These are phyloP conservation scores for Berberis vulgaris DNA, from an alignment of 164 flowering plant species.

Conservation along the genomic window DNA sequence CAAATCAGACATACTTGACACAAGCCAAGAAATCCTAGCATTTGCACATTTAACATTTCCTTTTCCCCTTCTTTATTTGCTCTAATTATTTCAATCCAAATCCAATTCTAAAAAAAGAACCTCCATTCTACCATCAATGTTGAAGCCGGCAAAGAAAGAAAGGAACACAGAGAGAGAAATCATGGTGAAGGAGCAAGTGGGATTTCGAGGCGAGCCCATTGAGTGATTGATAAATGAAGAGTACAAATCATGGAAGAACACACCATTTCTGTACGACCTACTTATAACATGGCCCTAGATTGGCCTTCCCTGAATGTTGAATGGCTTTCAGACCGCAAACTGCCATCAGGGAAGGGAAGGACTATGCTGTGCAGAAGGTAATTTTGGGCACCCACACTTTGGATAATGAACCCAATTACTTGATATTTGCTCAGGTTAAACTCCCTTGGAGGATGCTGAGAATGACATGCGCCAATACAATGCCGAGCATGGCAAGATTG, in stretches of 20 bases:
- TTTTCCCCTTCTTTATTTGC: too few relatives aligned
- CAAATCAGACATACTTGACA: too few relatives aligned
- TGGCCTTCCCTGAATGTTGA: conserved; percentile 97
- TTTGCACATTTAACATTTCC: too few relatives aligned
- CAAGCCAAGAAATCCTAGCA: too few relatives aligned
- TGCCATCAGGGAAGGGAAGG: conserved; percentile 89
- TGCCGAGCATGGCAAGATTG: too few relatives aligned
- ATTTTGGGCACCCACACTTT: conserved; percentile 90
- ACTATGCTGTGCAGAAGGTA: conserved; percentile 87
- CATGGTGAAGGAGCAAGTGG: conserved; percentile 86
- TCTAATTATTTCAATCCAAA: too few relatives aligned
- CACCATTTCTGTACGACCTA: conserved; percentile 87
- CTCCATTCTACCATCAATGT: too few relatives aligned
- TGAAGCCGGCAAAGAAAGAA: too few relatives aligned
- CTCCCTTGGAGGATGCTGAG: too few relatives aligned
- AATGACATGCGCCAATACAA: too few relatives aligned
- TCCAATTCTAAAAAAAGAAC: too few relatives aligned
- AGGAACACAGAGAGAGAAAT: too few relatives aligned
- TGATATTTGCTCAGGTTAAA: conserved; percentile 50
- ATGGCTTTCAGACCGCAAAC: conserved; percentile 87
- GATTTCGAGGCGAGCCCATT: conserved; percentile 50
- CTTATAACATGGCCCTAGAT: conserved; percentile 93
- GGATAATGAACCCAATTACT: conserved; percentile 91
- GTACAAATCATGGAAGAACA: conserved; percentile 97
- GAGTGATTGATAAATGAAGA: conserved; percentile 60